phyloP scores from a whole-genome alignment of 129 eudicot genomes.

The Flaveria trinervia region DNA sequence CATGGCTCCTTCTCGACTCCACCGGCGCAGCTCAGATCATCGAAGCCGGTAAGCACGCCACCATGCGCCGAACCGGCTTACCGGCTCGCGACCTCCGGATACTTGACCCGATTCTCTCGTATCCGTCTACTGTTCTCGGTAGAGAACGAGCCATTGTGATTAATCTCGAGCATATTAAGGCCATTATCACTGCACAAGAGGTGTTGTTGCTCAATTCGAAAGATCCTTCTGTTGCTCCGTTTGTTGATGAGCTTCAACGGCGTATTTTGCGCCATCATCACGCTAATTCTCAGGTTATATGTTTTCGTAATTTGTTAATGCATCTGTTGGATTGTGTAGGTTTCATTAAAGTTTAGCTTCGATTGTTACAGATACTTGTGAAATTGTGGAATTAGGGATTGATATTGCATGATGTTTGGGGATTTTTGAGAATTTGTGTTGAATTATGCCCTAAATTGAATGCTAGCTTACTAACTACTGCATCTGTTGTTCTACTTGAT shows the following conservation, averaged over 20 bases:
- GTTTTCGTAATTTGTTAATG: neutral
- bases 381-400: constrained; percentile 5
- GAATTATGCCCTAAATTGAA: constrained; percentile 13
- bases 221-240: constrained; percentile 52
- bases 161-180: constrained; percentile 41
- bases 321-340: too few relatives aligned
- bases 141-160: constrained; percentile 48
- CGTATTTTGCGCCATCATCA: constrained; percentile 65
- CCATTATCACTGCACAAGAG: constrained; percentile 47
- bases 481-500: neutral
- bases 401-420: neutral
- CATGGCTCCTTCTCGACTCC: constrained; percentile 52
- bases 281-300: constrained; percentile 59
- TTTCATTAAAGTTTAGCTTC: neutral
- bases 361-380: neutral
- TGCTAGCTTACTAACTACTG: neutral
- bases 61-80: constrained; percentile 86
- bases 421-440: neutral
- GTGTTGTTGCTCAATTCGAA: constrained; percentile 40
- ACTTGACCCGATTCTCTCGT: constrained; percentile 80
- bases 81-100: constrained; percentile 97
- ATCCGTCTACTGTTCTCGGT: constrained; percentile 85
- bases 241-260: constrained; percentile 80
- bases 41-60: constrained; percentile 77
- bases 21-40: constrained; percentile 39